A percentile compares a stretch with the other conserved stretches of the same genome.
Conservation (phyloP, 2,329 filamentous ascomycete species). For the Bipolaris victoriae region DNA sequence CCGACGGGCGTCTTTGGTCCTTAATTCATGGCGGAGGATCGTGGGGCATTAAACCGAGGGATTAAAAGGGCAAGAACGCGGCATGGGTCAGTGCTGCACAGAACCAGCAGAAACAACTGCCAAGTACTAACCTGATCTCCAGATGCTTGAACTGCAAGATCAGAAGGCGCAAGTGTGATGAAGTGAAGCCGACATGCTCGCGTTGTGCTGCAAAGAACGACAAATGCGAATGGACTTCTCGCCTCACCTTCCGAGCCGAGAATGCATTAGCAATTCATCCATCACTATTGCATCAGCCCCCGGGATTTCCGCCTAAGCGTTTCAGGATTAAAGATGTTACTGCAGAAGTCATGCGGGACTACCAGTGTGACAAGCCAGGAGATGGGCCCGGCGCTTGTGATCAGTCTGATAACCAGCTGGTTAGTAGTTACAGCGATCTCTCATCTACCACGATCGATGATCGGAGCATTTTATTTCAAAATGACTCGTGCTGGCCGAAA, state of each 20-base stretch:
- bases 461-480: not conserved
- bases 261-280: slow-evolving; percentile 11
- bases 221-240: slow-evolving; percentile 22
- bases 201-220: slow-evolving; percentile 23
- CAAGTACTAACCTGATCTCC: not conserved
- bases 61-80: slow-evolving; percentile 14
- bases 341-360: slow-evolving; percentile 19
- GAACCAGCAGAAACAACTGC: not conserved
- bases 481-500: not conserved
- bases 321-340: slow-evolving; percentile 20
- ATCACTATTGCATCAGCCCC: slow-evolving; percentile 10
- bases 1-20: not conserved
- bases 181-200: slow-evolving; percentile 23
- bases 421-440: not conserved
- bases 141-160: slow-evolving; percentile 23
- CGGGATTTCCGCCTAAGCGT: slow-evolving; percentile 3
- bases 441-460: not conserved
- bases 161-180: slow-evolving; percentile 28
- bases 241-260: slow-evolving; percentile 25
- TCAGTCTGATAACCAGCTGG: not conserved
- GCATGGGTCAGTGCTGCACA: slow-evolving; percentile 1
- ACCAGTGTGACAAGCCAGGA: slow-evolving; percentile 2
- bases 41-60: not conserved
- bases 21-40: not conserved
- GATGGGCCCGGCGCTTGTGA: not conserved